Evolutionary conservation across 2,329 filamentous ascomycete species (phyloP).

Genomic region (Tolypocladium tundrense): DNA sequence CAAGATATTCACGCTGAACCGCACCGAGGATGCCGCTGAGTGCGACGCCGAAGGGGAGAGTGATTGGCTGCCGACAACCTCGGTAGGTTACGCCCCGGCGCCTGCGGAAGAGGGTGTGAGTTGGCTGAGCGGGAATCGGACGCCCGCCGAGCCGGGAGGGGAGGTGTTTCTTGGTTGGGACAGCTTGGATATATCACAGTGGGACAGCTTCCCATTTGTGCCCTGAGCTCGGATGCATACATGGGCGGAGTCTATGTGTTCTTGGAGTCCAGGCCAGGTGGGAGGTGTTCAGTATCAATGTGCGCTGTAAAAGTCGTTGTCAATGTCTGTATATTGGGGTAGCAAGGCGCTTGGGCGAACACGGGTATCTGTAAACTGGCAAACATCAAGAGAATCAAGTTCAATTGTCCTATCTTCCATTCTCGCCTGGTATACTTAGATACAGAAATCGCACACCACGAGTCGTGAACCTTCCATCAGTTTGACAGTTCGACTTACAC

Average conservation of each 20-base stretch:
- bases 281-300: background rate
- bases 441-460: too few species aligned
- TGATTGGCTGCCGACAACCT: background rate
- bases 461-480: too few species aligned
- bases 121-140: conserved; percentile 4
- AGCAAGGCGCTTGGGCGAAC: background rate
- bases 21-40: background rate
- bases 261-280: background rate
- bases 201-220: conserved; percentile 20
- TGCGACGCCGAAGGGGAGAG: background rate
- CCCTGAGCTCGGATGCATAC: background rate
- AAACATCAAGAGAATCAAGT: background rate
- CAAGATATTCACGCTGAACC: conserved; percentile 13
- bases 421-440: too few species aligned
- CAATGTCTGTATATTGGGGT: background rate
- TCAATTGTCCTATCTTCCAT: too few species aligned
- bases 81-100: background rate
- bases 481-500: too few species aligned
- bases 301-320: background rate
- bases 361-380: too few species aligned
- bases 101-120: conserved; percentile 2
- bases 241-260: background rate
- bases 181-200: conserved; percentile 18
- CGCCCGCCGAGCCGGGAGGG: conserved; percentile 1
- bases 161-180: conserved; percentile 17